Evolutionary conservation across 2,329 filamentous ascomycete species (phyloP).

Genomic region (Pseudogymnoascus pannorum): DNA sequence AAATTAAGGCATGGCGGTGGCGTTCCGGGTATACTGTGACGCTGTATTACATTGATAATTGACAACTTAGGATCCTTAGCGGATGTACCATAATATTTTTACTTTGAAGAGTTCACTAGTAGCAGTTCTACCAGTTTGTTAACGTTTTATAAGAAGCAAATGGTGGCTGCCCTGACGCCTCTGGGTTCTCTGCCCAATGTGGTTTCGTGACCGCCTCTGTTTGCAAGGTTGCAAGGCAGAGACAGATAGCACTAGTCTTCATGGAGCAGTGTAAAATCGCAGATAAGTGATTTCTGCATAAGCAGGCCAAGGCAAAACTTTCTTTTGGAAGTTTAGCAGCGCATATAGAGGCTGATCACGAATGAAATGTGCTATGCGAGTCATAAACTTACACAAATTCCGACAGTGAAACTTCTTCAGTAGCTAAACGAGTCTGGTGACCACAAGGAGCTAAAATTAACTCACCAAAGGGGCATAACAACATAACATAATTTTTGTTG

Average conservation of each 20-base stretch:
- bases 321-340: not conserved
- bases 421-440: slow-evolving; percentile 5
- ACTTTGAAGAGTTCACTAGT: not conserved
- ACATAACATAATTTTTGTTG: slow-evolving; percentile 2
- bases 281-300: slow-evolving; percentile 1
- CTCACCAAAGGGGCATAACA: slow-evolving; percentile 4
- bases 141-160: not conserved
- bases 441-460: slow-evolving; percentile 6
- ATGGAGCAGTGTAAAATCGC: slow-evolving; percentile 1
- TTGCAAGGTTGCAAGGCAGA: not conserved
- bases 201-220: not conserved
- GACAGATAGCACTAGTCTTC: not conserved
- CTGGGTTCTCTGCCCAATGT: not conserved
- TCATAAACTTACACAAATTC: slow-evolving; percentile 5
- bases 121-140: not conserved
- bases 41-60: not conserved
- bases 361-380: slow-evolving; percentile 7
- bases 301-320: not conserved
- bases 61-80: not conserved
- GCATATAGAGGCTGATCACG: slow-evolving; percentile 2
- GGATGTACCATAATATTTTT: not conserved
- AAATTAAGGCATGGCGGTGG: not conserved
- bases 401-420: slow-evolving; percentile 6
- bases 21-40: not conserved
- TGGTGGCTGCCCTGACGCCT: not conserved